phyloP scores from a whole-genome alignment of 345 rosid genomes.

The Diplotaxis tenuifolia region DNA sequence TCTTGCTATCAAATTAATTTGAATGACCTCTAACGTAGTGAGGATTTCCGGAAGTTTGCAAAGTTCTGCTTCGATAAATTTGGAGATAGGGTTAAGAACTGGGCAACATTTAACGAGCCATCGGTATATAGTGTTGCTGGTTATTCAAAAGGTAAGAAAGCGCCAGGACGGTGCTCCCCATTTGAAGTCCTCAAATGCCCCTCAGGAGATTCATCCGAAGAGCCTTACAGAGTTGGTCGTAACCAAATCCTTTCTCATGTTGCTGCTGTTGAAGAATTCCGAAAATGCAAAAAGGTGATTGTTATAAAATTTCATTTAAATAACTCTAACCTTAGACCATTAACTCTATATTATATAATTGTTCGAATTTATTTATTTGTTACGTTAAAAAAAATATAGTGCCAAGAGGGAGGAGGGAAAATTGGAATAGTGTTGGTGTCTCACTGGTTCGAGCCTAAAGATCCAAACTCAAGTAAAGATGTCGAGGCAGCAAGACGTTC shows the following conservation, averaged over 20 bases:
- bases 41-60: constrained; percentile 32
- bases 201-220: constrained; percentile 24
- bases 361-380: background rate
- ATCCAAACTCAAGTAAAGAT: constrained; percentile 18
- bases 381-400: constrained; percentile 16
- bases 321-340: background rate
- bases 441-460: constrained; percentile 36
- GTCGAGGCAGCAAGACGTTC: constrained; percentile 27
- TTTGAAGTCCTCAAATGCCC: background rate
- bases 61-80: constrained; percentile 21
- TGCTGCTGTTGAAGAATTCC: constrained; percentile 36
- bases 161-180: constrained; percentile 31
- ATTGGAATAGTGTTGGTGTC: constrained; percentile 37
- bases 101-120: constrained; percentile 42
- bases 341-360: background rate
- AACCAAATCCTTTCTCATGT: constrained; percentile 34
- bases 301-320: background rate
- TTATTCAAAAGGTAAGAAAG: constrained; percentile 29
- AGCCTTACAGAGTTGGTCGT: constrained; percentile 27
- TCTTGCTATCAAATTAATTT: background rate
- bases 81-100: constrained; percentile 36
- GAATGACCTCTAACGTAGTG: background rate
- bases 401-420: constrained; percentile 27
- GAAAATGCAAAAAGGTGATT: constrained; percentile 22
- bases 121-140: constrained; percentile 33